Evolutionary conservation across 306 rosid genomes (phyloP), one percentile per base, ranked within the genome.

Genomic region (Astragalus membranaceus): DNA sequence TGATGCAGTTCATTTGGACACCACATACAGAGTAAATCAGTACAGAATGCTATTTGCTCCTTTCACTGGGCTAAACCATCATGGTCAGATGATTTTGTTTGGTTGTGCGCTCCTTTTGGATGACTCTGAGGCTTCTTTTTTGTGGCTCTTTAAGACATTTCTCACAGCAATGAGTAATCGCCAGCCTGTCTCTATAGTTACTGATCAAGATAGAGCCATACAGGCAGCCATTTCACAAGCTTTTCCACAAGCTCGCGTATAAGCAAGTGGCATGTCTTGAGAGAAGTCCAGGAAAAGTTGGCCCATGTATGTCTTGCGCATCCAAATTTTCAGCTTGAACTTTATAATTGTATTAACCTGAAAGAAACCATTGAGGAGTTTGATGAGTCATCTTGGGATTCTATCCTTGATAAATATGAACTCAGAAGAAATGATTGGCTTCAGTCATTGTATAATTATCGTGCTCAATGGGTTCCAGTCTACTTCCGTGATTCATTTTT

Each of bases 351-450:
- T 76, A 92, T 92, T 77, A 92, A 89, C 79, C 67, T 89, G 80
- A 92, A 95, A 46, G 96, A 92, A 88, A 92, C 98, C 69, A 85
- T 87, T 20, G 98, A 92, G 75, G 98, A 92, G 81, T 92, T 92
- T n/a, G n/a, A n/a, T 80, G 98, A 92, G 65, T 84, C 89, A 70
- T 85, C 90, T 39, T 92, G 98, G 98, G 83, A 68, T 84, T 81
- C 76, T 69, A 79, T 89, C 72, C 75, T 92, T 74, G 95, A 89
- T 74, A 92, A 86, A 84, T 92, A 92, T 78, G 88, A 92, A 33
- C 91, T 92, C 67, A 71, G 88, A 73, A 83, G 85, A 78, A 89
- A 89, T 43, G 95, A 92, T 73, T 92, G 98, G 98, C 89, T 92
- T 75, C 88, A 81, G 67, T 82, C 90, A 1, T 53, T 92, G 52